Percentiles rank a stretch among this genome's conserved stretches.
phyloP scores from a whole-genome alignment of 179 eudicot species.

The Silene noctiflora region DNA sequence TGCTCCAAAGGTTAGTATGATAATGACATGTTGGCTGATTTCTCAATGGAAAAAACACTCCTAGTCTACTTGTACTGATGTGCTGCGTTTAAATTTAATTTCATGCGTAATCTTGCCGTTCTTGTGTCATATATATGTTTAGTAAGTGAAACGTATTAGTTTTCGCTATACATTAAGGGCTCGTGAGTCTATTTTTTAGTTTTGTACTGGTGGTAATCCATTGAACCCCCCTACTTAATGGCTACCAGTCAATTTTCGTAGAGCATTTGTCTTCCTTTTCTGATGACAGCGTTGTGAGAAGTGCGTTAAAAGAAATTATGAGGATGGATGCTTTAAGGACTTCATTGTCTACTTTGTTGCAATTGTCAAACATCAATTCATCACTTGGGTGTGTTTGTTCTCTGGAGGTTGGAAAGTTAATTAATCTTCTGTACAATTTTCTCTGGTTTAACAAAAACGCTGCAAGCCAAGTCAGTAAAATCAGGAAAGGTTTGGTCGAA shows the following conservation, averaged over 20 bases:
- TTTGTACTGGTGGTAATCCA: not conserved
- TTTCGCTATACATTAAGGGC: not conserved
- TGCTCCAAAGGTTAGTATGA: conserved; percentile 65
- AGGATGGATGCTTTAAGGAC: too few relatives aligned
- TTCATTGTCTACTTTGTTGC: too few relatives aligned
- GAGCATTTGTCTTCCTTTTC: too few relatives aligned
- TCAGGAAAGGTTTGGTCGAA: too few relatives aligned
- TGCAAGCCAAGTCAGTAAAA: too few relatives aligned
- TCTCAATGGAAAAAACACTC: not conserved
- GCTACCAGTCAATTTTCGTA: not conserved
- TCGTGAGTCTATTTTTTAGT: not conserved
- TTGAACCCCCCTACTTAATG: not conserved
- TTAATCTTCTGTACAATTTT: too few relatives aligned
- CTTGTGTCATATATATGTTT: not conserved
- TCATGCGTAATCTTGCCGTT: not conserved
- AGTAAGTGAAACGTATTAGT: not conserved
- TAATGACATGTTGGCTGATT: not conserved
- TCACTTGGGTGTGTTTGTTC: too few relatives aligned
- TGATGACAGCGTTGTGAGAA: too few relatives aligned
- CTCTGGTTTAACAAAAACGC: too few relatives aligned
- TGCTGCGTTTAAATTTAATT: not conserved
- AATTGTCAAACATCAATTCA: too few relatives aligned
- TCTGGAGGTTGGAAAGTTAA: too few relatives aligned
- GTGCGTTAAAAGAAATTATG: too few relatives aligned
- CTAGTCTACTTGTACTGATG: not conserved